phyloP scores from a whole-genome alignment of 768 basidiomycete genomes.

The Tylopilus sp. region DNA sequence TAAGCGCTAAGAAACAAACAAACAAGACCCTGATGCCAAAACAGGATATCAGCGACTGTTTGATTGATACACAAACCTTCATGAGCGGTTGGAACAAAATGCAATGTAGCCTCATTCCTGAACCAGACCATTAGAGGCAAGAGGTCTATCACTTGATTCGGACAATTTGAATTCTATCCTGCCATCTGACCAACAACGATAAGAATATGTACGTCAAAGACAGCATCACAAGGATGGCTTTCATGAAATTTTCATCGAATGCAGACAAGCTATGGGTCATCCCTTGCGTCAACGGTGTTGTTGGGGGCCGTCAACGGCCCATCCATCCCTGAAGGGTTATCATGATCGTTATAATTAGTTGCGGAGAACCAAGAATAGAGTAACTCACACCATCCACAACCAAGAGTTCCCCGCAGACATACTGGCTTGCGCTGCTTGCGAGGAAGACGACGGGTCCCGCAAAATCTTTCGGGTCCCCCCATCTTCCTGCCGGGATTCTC shows the following conservation, averaged over 20 bases:
- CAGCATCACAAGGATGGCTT: not conserved
- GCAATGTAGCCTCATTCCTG: not conserved
- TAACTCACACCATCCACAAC: slow-evolving; percentile 66
- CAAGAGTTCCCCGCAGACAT: slow-evolving; percentile 65
- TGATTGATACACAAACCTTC: not conserved
- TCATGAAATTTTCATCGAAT: slow-evolving; percentile 1
- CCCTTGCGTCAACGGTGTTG: slow-evolving; percentile 1
- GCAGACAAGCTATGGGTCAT: not conserved
- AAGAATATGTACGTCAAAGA: slow-evolving; percentile 18
- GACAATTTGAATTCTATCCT: slow-evolving; percentile 4
- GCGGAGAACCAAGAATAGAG: slow-evolving; percentile 1
- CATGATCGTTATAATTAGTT: slow-evolving; percentile 2
- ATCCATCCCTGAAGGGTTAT: slow-evolving; percentile 49
- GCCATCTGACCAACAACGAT: slow-evolving; percentile 1
- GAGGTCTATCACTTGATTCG: slow-evolving; percentile 4
- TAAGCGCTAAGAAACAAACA: not conserved
- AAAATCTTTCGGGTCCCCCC: slow-evolving; percentile 66
- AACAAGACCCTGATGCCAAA: not conserved
- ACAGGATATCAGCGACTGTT: no score
- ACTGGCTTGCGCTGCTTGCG: slow-evolving; percentile 59
- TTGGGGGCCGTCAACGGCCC: slow-evolving; percentile 38
- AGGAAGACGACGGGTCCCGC: slow-evolving; percentile 66
- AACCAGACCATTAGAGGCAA: slow-evolving; percentile 1
- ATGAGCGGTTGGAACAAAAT: not conserved
- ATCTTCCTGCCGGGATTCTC: slow-evolving; percentile 64